A percentile compares a stretch with the other conserved stretches of the same genome.
These are phyloP conservation scores for Chimonanthus salicifolius DNA, from an alignment of 164 flowering plant species.

Conservation along the genomic window DNA sequence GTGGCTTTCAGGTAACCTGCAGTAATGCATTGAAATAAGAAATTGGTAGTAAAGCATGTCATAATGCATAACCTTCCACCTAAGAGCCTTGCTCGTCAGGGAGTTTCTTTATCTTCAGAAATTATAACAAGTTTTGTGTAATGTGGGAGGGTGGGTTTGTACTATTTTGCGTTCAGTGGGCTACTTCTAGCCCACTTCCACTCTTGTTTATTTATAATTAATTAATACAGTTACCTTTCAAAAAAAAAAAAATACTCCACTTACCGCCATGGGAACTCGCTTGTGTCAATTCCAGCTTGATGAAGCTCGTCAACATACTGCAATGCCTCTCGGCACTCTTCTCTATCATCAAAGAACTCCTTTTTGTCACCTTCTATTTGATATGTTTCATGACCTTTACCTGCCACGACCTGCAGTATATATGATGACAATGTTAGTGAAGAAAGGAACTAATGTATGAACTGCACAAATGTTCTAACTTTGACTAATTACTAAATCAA, in stretches of 20 bases:
- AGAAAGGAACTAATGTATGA: too few relatives aligned
- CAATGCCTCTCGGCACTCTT: slow-evolving; percentile 93
- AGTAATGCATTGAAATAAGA: slow-evolving; percentile 16
- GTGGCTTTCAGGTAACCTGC: slow-evolving; percentile 85
- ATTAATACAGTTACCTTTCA: not conserved
- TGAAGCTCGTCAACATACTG: slow-evolving; percentile 96
- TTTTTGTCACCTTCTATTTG: slow-evolving; percentile 79
- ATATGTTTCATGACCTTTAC: slow-evolving; percentile 89
- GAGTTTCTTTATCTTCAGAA: not conserved
- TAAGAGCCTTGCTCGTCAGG: not conserved
- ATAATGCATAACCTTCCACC: not conserved
- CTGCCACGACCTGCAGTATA: slow-evolving; percentile 78
- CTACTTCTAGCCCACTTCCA: too few relatives aligned
- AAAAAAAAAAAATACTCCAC: slow-evolving; percentile 6
- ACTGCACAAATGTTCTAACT: not conserved
- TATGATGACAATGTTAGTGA: slow-evolving; percentile 1
- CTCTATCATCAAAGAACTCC: slow-evolving; percentile 94
- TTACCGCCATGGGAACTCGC: slow-evolving; percentile 97
- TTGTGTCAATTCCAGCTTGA: slow-evolving; percentile 95
- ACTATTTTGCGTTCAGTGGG: too few relatives aligned
- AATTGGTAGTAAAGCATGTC: not conserved
- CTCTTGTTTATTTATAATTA: not conserved
- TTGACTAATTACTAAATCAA: too few relatives aligned
- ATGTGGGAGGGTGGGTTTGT: not conserved
- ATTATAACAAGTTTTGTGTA: not conserved